Percentiles rank a stretch among this genome's conserved stretches.
Conservation (phyloP, 2,329 filamentous ascomycete genomes). For the Clarireedia monteithiana region DNA sequence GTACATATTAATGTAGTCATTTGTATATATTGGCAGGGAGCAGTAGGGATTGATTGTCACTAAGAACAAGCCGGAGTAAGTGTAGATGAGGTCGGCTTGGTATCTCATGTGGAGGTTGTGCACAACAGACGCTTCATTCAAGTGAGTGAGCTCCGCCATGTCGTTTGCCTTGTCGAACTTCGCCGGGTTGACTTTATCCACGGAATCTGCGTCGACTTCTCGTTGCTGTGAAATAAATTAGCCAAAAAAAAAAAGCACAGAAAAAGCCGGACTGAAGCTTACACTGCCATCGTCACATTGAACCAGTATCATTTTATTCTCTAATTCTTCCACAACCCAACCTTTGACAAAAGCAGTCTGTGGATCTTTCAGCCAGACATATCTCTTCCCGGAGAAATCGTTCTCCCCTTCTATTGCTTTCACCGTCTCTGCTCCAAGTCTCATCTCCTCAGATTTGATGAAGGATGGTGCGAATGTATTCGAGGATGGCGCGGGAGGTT, state of each 20-base stretch:
- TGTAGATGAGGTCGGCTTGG: slow-evolving; percentile 93
- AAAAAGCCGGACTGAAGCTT: slow-evolving; percentile 31
- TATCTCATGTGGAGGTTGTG: slow-evolving; percentile 95
- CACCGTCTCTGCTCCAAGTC: slow-evolving; percentile 46
- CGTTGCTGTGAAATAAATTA: slow-evolving; percentile 56
- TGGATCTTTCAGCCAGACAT: slow-evolving; percentile 92
- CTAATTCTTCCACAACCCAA: slow-evolving; percentile 79
- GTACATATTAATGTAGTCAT: slow-evolving; percentile 98
- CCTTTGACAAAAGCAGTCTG: slow-evolving; percentile 85
- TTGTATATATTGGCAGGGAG: slow-evolving; percentile 85
- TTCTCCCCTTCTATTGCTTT: slow-evolving; percentile 90
- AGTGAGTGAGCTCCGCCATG: slow-evolving; percentile 96
- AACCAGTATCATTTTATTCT: slow-evolving; percentile 63
- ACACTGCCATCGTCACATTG: slow-evolving; percentile 91
- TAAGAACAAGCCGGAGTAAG: slow-evolving; percentile 93
- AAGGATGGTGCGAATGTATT: slow-evolving; percentile 94
- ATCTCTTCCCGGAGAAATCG: slow-evolving; percentile 96
- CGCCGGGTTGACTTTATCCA: slow-evolving; percentile 98
- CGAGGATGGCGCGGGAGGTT: slow-evolving; percentile 54
- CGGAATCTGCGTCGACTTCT: slow-evolving; percentile 75
- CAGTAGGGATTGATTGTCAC: slow-evolving; percentile 98
- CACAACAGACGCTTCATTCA: slow-evolving; percentile 96
- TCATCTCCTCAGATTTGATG: slow-evolving; percentile 79
- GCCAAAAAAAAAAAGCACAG: neutral
- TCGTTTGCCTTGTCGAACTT: slow-evolving; percentile 99